Evolutionary conservation across 805 yeast genomes (phyloP), one percentile per base, ranked within the genome.

Genomic region (Debaryomyces tyrocola): DNA sequence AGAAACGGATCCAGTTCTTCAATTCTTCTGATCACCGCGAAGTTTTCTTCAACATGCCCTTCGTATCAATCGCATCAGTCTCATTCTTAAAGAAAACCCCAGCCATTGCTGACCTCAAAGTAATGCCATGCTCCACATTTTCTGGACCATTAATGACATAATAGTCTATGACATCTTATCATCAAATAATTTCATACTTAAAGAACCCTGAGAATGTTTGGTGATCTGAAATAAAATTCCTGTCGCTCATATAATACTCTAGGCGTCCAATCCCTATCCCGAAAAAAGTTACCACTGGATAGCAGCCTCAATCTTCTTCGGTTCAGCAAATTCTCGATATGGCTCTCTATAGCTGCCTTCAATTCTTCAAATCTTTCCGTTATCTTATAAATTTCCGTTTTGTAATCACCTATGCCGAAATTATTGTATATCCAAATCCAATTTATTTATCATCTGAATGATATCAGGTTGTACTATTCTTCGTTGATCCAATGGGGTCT

Each of bases 81-180:
- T 5, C 18, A 27, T n/a, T 20, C 7, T 12, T 29, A 15, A 21
- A 39, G n/a, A 21, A 41, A 31, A 41, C 34, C 9, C 44, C 46
- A 4, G 44, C 44, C 15, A 41, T 34, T n/a, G 44, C 44, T 11
- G 44, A 41, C 21, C 41, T 41, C 28, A 41, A 41, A 21, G 27
- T 21, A 21, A 21, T 21, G 7, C 27, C 27, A 21, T 21, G 10
- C 27, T 24, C 27, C 27, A 24, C 47, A 29, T 43, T 39, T 17
- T 44, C 47, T 37, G n/a, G n/a, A n/a, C n/a, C n/a, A n/a, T n/a
- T n/a, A n/a, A n/a, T n/a, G n/a, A n/a, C n/a, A n/a, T n/a, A n/a
- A n/a, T n/a, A n/a, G n/a, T n/a, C n/a, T n/a, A n/a, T n/a, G n/a
- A n/a, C n/a, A n/a, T n/a, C n/a, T n/a, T n/a, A n/a, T n/a, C n/a